Conservation (phyloP, 768 basidiomycete species). For the Hygrophorus pudorinus region DNA sequence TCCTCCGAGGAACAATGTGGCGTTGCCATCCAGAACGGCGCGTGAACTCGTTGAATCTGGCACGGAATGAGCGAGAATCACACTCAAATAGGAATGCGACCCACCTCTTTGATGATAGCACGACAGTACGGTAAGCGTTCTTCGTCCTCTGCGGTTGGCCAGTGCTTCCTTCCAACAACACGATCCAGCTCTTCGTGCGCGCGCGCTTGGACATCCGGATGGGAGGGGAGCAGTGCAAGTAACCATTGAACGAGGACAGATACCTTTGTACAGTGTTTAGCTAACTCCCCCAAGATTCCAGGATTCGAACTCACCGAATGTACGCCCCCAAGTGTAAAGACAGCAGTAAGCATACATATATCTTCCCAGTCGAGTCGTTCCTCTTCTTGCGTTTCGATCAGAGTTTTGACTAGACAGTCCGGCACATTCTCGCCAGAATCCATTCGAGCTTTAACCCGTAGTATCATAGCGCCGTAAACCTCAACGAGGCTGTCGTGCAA, state of each 20-base stretch:
- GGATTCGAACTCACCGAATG: conserved; percentile 15
- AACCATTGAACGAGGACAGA: conserved; percentile 9
- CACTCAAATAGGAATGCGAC: conserved; percentile 5
- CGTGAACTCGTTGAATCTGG: conserved; percentile 5
- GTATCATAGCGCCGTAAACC: conserved; percentile 23
- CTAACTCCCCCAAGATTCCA: background rate
- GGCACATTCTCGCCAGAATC: conserved; percentile 21
- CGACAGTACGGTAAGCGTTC: conserved; percentile 16
- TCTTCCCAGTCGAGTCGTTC: conserved; percentile 22
- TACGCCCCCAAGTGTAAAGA: conserved; percentile 22
- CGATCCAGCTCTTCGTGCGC: conserved; percentile 22
- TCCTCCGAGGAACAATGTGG: conserved; percentile 15
- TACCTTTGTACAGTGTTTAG: conserved; percentile 8
- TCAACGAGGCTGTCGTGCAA: conserved; percentile 16
- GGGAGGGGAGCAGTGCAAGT: conserved; percentile 16
- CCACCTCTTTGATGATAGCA: conserved; percentile 16
- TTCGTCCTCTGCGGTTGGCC: conserved; percentile 17
- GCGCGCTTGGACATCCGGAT: conserved; percentile 16
- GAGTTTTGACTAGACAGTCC: conserved; percentile 22
- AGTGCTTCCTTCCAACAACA: conserved; percentile 17
- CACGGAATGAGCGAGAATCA: conserved; percentile 4
- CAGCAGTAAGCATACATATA: conserved; percentile 20
- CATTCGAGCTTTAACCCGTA: conserved; percentile 16
- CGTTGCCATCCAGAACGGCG: conserved; percentile 6
- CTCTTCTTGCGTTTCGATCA: conserved; percentile 17